Evolutionary conservation across 1,284 basidiomycete species (phyloP).

Genomic region (Peniophora sp.): DNA sequence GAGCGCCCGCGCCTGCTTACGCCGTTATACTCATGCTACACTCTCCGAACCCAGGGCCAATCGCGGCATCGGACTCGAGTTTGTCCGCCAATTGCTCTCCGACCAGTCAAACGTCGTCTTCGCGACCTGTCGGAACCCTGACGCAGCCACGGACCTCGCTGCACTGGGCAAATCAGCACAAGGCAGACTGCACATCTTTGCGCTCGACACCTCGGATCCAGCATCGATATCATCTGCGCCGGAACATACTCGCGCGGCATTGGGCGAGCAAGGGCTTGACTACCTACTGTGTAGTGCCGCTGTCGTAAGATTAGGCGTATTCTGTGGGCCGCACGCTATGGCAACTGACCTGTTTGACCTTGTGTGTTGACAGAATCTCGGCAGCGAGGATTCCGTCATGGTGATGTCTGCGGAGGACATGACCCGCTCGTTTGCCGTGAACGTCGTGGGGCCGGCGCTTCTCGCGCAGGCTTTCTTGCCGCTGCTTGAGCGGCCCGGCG

Average conservation of each 20-base stretch:
- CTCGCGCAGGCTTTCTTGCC: conserved; percentile 22
- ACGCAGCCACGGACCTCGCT: conserved; percentile 19
- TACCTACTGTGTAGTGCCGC: conserved; percentile 34
- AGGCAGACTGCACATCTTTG: conserved; percentile 24
- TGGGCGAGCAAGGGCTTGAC: conserved; percentile 25
- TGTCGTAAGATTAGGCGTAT: conserved; percentile 18
- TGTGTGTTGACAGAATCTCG: conserved; percentile 12
- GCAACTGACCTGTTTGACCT: conserved; percentile 1
- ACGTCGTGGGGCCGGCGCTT: conserved; percentile 26
- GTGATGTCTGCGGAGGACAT: conserved; percentile 14
- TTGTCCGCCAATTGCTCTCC: conserved; percentile 25
- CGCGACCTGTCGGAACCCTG: conserved; percentile 29
- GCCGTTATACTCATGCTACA: background rate
- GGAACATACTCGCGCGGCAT: conserved; percentile 15
- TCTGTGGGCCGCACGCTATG: background rate
- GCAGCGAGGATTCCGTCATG: conserved; percentile 17
- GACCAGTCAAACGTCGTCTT: conserved; percentile 26
- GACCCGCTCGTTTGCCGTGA: conserved; percentile 17
- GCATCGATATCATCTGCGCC: conserved; percentile 20
- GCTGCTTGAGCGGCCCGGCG: conserved; percentile 20
- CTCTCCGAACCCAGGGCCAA: conserved; percentile 22
- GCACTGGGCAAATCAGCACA: conserved; percentile 16
- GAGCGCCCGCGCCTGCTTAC: too few species aligned
- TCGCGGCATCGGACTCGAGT: conserved; percentile 33
- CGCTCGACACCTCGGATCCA: conserved; percentile 24